A percentile compares a stretch with the other conserved stretches of the same genome.
Evolutionary conservation across 2,329 filamentous ascomycete genomes (phyloP).

Genomic region (Fusarium sarcochroum): DNA sequence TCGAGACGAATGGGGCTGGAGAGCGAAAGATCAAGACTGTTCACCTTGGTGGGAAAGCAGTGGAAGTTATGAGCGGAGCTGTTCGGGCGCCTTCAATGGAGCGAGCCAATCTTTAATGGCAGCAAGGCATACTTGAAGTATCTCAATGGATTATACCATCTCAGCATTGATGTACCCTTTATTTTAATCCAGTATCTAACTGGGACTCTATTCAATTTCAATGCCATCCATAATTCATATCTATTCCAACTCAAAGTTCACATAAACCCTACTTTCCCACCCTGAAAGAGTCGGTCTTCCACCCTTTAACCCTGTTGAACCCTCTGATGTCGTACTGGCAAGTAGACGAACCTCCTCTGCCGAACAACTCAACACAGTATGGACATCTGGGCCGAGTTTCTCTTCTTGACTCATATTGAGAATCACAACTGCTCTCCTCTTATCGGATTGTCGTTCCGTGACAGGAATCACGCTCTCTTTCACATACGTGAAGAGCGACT

Average conservation of each 20-base stretch:
- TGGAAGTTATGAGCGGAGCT: slow-evolving; percentile 14
- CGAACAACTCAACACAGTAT: slow-evolving; percentile 37
- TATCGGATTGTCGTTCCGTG: slow-evolving; percentile 32
- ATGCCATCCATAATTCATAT: not conserved
- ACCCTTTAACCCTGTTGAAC: not conserved
- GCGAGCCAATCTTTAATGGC: no score
- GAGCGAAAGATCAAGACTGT: slow-evolving; percentile 6
- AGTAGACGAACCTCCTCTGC: slow-evolving; percentile 42
- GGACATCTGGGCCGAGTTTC: slow-evolving; percentile 47
- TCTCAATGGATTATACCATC: no score
- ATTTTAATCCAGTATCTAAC: not conserved
- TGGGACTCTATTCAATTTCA: not conserved
- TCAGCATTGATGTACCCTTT: not conserved
- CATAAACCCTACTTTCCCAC: slow-evolving; percentile 43
- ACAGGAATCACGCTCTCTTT: slow-evolving; percentile 52
- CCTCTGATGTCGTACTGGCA: slow-evolving; percentile 39
- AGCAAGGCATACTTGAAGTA: no score
- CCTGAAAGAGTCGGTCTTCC: slow-evolving; percentile 14
- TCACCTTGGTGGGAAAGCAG: slow-evolving; percentile 30
- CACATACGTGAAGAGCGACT: slow-evolving; percentile 70
- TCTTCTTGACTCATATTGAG: slow-evolving; percentile 62
- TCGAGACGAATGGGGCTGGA: slow-evolving; percentile 25
- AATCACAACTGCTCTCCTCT: slow-evolving; percentile 56
- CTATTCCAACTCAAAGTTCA: slow-evolving; percentile 25
- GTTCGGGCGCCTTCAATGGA: not conserved